These are phyloP conservation scores for Venturia aucupariae DNA, from an alignment of 2,329 filamentous ascomycete species.

Conservation along the genomic window DNA sequence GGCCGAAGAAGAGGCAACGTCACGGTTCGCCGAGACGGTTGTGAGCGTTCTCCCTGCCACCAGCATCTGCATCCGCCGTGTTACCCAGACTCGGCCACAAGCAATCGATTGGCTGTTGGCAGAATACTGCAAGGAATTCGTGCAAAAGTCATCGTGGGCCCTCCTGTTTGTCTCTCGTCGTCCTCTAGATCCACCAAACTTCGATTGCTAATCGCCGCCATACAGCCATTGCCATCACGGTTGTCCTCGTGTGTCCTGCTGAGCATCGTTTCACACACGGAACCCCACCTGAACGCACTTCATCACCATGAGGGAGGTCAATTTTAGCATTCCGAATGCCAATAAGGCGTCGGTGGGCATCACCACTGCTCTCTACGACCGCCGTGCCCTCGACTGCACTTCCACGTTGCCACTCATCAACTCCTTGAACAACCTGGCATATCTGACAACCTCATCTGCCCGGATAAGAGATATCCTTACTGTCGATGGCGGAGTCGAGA, in stretches of 20 bases:
- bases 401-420: constrained; percentile 97
- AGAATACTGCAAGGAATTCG: background rate
- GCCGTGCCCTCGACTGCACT: constrained; percentile 93
- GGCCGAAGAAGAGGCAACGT: background rate
- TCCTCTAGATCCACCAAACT: background rate
- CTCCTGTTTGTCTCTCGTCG: constrained; percentile 1
- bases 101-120: background rate
- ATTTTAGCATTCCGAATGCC: constrained; percentile 98
- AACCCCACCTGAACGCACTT: background rate
- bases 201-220: constrained; percentile 5
- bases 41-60: background rate
- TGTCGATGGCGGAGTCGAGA: constrained; percentile 95
- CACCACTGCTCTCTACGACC: constrained; percentile 95
- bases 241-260: background rate
- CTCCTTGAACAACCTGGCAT: constrained; percentile 96
- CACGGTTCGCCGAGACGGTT: constrained; percentile 1
- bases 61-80: background rate
- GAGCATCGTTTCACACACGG: constrained; percentile 12
- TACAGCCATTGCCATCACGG: constrained; percentile 5
- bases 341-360: constrained; percentile 99
- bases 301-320: constrained; percentile 92
- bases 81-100: constrained; percentile 5
- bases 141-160: background rate
- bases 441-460: constrained; percentile 94
- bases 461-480: constrained; percentile 96